A percentile compares a stretch with the other conserved stretches of the same genome.
These are phyloP conservation scores for Kodamaea sp. DNA, from an alignment of 1,139 yeast species.

Conservation along the genomic window DNA sequence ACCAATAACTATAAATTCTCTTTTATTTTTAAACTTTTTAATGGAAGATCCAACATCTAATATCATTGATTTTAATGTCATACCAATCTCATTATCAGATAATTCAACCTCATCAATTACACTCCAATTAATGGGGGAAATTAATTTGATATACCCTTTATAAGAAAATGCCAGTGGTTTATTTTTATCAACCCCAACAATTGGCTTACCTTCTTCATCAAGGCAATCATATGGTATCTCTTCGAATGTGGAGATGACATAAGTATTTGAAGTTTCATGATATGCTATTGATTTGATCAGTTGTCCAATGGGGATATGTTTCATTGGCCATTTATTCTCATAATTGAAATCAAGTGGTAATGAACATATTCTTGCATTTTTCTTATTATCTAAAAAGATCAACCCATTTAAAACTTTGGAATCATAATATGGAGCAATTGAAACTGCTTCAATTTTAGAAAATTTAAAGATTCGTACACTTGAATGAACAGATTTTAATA, in stretches of 20 bases:
- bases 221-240: constrained; percentile 61
- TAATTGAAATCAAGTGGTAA: constrained; percentile 52
- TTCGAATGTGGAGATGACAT: constrained; percentile 59
- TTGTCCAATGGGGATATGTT: constrained; percentile 51
- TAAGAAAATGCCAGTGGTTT: constrained; percentile 51
- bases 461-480: constrained; percentile 67
- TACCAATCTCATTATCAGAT: constrained; percentile 63
- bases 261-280: constrained; percentile 67
- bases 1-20: constrained; percentile 75
- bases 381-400: constrained; percentile 68
- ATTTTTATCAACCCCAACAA: constrained; percentile 55
- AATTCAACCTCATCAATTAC: constrained; percentile 68
- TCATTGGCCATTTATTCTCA: constrained; percentile 63
- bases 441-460: constrained; percentile 58
- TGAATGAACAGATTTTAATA: constrained; percentile 62
- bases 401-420: constrained; percentile 47
- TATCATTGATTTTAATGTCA: constrained; percentile 56
- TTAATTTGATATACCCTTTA: constrained; percentile 58
- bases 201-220: constrained; percentile 70
- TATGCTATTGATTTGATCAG: constrained; percentile 69
- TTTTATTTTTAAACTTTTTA: constrained; percentile 52
- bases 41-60: constrained; percentile 48
- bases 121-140: constrained; percentile 76
- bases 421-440: constrained; percentile 53
- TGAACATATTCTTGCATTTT: constrained; percentile 69